Base-by-base conservation (phyloP, 163 green algal species). In the Coccomyxa subellipsoidea region DNA sequence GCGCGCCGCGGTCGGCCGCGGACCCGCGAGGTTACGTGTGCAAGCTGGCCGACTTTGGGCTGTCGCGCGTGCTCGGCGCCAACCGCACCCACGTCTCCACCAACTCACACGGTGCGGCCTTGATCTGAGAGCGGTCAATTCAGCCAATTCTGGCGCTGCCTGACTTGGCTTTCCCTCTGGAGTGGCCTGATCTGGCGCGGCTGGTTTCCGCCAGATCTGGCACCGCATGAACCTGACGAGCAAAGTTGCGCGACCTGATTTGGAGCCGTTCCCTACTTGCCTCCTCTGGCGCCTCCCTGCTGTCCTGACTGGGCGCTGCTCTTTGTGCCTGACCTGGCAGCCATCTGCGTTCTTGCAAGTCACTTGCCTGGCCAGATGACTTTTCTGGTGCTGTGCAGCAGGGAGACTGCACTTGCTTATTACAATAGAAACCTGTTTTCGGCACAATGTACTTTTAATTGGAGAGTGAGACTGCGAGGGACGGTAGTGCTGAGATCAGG, bases 21-120 rank as follows among this genome's bases (percentile, higher is more conserved):
- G 87, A 93, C 69, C 87, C 85, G 0, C 86, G 90, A 27, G 90
- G 91, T 66, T 90, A 93, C 59, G 86, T 83, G 0, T 85, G 87
- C 66, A 95, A 95, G 83, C 27, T 83, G 69, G 69, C 37, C 27
- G 79, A 83, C 69, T 83, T 83, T 71, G 79, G 79, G 37, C 79
- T 83, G 38, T n/a, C 29, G 31, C 69, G 79, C 1, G 69, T 87
- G 76, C 66, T 87, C 39, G 84, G 81, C 31, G 23, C 77, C 37
- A 83, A 83, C 31, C 79, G 70, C 35, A 84, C 84, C 23, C 81
- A 86, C 53, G 81, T 87, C 39, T 79, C 59, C 38, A 86, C 83
- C 32, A 76, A 84, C 38, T 87, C 77, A 18, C 81, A 87, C 27
- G 83, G 87, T 59, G 87, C 79, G 37, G 47, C 12, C 47, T 29